Evolutionary conservation across 441 rosid species (phyloP).

Genomic region (Brassica hybrid): DNA sequence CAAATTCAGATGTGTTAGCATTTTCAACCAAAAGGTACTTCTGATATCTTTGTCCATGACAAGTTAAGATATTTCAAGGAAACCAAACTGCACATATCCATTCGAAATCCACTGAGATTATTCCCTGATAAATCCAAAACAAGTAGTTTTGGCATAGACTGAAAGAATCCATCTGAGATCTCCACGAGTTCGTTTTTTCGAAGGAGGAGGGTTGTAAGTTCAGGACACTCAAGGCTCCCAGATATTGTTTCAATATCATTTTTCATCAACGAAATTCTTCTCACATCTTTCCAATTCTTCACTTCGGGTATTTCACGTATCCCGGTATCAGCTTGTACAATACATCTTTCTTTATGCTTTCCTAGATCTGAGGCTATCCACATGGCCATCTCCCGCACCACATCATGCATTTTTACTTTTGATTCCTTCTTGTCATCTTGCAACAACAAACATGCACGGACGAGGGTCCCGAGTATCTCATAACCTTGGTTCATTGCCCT

Average conservation of each 20-base stretch:
- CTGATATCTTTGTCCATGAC: background rate
- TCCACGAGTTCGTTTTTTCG: background rate
- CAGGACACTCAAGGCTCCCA: background rate
- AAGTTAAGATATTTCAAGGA: background rate
- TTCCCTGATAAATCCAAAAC: background rate
- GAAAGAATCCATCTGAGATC: background rate
- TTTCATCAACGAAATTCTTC: conserved; percentile 30
- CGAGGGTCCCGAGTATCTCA: background rate
- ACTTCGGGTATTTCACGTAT: background rate
- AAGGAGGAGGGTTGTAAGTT: conserved; percentile 29
- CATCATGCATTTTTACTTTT: too few species aligned
- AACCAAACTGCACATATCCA: background rate
- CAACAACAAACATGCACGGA: background rate
- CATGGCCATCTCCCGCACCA: background rate
- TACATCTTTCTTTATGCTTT: background rate
- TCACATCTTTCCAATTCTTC: background rate
- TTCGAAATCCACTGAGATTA: background rate
- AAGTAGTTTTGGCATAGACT: background rate
- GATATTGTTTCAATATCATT: conserved; percentile 14
- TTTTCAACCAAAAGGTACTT: too few species aligned
- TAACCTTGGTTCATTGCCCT: background rate
- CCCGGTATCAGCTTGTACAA: background rate
- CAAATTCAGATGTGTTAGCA: background rate
- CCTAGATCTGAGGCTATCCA: background rate
- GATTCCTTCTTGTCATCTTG: too few species aligned